Conservation (phyloP, 2,329 filamentous ascomycete species). For the Dactylellina haptotyla region DNA sequence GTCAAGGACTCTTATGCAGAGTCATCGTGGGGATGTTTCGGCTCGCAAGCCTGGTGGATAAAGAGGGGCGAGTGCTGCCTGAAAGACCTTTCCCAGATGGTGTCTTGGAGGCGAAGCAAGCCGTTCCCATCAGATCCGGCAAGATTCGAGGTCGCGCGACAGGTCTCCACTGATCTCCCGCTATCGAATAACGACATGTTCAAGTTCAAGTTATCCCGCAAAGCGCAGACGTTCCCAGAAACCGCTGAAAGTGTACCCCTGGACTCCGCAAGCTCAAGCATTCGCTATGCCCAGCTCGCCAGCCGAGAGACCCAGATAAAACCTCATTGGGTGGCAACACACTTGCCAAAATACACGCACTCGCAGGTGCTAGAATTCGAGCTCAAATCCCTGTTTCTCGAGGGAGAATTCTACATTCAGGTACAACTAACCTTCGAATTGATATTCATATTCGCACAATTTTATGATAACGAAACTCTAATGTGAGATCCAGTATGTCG, state of each 20-base stretch:
- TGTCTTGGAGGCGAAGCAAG: neutral
- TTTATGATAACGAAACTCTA: neutral
- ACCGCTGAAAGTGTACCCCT: neutral
- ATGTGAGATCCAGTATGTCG: neutral
- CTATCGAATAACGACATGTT: slow-evolving; percentile 13
- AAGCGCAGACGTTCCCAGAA: neutral
- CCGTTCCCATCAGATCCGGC: neutral
- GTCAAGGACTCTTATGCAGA: no score
- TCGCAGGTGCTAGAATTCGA: slow-evolving; percentile 17
- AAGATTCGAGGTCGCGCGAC: slow-evolving; percentile 21
- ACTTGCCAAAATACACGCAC: neutral
- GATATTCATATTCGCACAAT: neutral
- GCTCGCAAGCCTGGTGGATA: neutral
- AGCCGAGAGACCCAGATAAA: neutral
- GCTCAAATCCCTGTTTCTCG: slow-evolving; percentile 19
- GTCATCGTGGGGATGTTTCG: neutral
- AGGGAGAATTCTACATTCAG: slow-evolving; percentile 60
- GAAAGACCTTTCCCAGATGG: neutral
- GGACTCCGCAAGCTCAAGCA: neutral
- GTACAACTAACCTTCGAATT: neutral
- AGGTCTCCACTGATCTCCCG: neutral
- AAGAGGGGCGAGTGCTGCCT: slow-evolving; percentile 24
- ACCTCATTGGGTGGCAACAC: neutral
- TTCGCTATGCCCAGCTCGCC: neutral
- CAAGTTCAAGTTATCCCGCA: neutral